phyloP scores from a whole-genome alignment of 2,329 filamentous ascomycete genomes.

The Epichloe uncinata region DNA sequence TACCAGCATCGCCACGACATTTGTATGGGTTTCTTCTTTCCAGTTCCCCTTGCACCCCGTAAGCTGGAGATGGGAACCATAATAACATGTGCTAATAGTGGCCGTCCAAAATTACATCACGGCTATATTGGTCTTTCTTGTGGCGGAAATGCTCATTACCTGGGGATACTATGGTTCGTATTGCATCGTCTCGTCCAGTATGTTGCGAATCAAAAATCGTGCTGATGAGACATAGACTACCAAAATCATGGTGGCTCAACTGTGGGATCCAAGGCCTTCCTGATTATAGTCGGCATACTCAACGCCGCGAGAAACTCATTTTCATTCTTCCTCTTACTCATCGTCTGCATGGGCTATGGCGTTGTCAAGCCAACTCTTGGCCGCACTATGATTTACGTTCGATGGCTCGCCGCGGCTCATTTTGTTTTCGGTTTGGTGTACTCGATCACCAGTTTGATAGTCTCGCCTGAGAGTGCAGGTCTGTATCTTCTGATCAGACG shows the following conservation, averaged over 20 bases:
- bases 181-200: not conserved
- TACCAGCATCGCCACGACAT: constrained; percentile 91
- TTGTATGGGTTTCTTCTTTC: constrained; percentile 32
- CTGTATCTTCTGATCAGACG: constrained; percentile 14
- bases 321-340: constrained; percentile 93
- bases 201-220: not conserved
- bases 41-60: not conserved
- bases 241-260: constrained; percentile 84
- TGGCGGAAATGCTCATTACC: constrained; percentile 94
- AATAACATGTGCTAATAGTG: constrained; percentile 33
- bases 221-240: constrained; percentile 52
- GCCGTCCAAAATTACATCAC: constrained; percentile 99
- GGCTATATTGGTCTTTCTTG: constrained; percentile 85
- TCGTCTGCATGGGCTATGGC: constrained; percentile 98
- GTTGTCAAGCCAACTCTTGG: constrained; percentile 91
- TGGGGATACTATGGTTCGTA: constrained; percentile 85
- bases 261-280: constrained; percentile 66
- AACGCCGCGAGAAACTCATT: constrained; percentile 95
- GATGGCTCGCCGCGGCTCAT: constrained; percentile 79
- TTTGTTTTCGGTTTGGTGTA: constrained; percentile 94
- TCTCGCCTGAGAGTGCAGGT: constrained; percentile 77
- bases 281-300: constrained; percentile 82
- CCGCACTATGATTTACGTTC: constrained; percentile 86
- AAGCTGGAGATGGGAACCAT: constrained; percentile 4
- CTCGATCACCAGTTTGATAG: constrained; percentile 73